Base-by-base conservation (phyloP, 176 grass and related monocot genomes). In the Typha latifolia region DNA sequence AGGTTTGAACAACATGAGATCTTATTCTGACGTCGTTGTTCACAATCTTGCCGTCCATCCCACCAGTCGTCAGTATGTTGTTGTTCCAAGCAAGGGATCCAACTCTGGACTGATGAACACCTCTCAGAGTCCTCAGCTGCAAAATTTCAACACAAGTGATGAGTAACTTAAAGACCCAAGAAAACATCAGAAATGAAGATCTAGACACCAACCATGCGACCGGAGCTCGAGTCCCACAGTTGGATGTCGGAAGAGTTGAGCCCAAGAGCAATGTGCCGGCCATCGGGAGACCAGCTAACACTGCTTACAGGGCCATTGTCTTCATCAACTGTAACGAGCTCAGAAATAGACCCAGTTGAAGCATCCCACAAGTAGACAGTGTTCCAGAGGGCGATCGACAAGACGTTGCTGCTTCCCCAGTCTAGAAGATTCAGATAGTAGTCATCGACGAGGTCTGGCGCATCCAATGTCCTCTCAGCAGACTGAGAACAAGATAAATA, bases 341-440 rank as follows among this genome's bases (percentile, higher is more conserved):
- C 82, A 9, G 87, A 85, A 0, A 76, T 90, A 12, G 82, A 90
- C 49, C 82, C 82, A 21, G 11, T 79, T 0, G 79, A 77, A 14
- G 82, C 79, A 64, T 90, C 72, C 87, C 87, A 90, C 48, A 83
- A 57, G 65, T 90, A 86, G 62, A 83, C 74, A 0, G 87, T 83
- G 73, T 85, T 80, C 48, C 87, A 66, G 48, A 90, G 53, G 12
- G 82, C 87, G 34, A 90, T 90, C 65, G 82, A 90, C 62, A 90
- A 11, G 51, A 90, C 69, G 23, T 90, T 90, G 69, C 32, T 82
- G 69, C 76, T 82, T 51, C 87, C 87, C 87, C 87, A 90, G 55
- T 90, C 87, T 0, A 90, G 73, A 5, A 90, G 73, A 74, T 90
- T 90, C 61, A 90, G 73, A 55, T 90, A 83, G 77, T 90, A 90